Percentiles rank a stretch among this genome's conserved stretches.
Evolutionary conservation across 805 yeast species (phyloP).

Genomic region (Wickerhamomyces subpelliculosus): DNA sequence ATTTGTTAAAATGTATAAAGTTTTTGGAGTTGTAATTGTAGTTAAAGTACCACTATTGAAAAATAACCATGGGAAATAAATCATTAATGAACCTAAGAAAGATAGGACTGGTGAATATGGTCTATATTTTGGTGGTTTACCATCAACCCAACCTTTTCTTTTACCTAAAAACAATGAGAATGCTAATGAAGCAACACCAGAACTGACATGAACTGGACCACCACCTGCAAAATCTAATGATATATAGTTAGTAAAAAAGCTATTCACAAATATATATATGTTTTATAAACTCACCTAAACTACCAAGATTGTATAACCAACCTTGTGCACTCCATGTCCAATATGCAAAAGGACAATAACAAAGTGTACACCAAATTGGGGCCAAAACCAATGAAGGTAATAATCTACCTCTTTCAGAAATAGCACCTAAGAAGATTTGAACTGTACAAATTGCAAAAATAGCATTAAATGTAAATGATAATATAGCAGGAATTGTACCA

Average conservation of each 20-base stretch:
- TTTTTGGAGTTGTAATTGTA: slow-evolving; percentile 71
- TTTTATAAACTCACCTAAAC: too few species aligned
- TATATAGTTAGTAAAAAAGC: too few species aligned
- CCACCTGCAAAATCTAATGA: slow-evolving; percentile 98
- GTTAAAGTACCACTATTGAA: slow-evolving; percentile 85
- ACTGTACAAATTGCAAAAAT: slow-evolving; percentile 86
- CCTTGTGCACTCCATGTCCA: slow-evolving; percentile 96
- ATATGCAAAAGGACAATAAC: slow-evolving; percentile 87
- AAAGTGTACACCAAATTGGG: slow-evolving; percentile 83
- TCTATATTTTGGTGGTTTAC: slow-evolving; percentile 56
- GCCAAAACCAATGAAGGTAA: slow-evolving; percentile 74
- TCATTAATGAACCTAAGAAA: slow-evolving; percentile 75
- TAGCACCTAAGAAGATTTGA: slow-evolving; percentile 85
- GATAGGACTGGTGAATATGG: slow-evolving; percentile 92
- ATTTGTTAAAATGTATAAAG: slow-evolving; percentile 85
- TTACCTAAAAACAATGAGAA: slow-evolving; percentile 73
- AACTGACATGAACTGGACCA: slow-evolving; percentile 91
- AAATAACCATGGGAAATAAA: slow-evolving; percentile 96
- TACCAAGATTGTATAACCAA: slow-evolving; percentile 90
- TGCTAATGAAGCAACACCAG: slow-evolving; percentile 88
- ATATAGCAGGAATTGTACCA: slow-evolving; percentile 41
- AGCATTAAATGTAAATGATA: slow-evolving; percentile 73
- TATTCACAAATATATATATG: too few species aligned
- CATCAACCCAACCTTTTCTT: slow-evolving; percentile 42
- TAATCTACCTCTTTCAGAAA: slow-evolving; percentile 88